phyloP scores from a whole-genome alignment of 2,329 filamentous ascomycete genomes.

The Seiridium unicorne region DNA sequence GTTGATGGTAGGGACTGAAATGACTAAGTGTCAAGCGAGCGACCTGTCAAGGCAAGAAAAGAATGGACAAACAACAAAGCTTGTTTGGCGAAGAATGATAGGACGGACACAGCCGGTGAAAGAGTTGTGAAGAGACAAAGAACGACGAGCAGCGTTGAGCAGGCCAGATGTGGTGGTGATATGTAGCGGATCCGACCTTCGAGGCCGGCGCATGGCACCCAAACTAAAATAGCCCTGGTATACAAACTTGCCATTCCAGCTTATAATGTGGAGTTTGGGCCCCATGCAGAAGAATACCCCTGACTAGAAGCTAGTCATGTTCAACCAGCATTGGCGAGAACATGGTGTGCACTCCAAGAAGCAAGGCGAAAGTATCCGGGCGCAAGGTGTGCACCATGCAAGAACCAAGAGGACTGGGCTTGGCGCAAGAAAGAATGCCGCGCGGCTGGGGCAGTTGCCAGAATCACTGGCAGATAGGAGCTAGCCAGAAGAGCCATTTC shows the following conservation, averaged over 20 bases:
- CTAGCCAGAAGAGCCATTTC: no score
- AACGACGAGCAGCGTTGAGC: neutral
- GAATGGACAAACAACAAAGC: constrained; percentile 1
- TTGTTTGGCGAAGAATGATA: neutral
- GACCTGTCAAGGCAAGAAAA: neutral
- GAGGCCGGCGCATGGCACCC: neutral
- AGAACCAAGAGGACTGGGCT: no score
- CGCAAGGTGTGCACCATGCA: neutral
- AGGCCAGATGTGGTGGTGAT: neutral
- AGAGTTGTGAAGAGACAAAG: neutral
- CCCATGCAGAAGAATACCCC: neutral
- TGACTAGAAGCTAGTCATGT: neutral
- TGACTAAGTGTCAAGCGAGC: neutral
- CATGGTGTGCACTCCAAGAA: neutral
- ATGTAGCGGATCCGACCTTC: neutral
- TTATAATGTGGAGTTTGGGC: neutral
- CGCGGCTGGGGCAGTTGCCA: no score
- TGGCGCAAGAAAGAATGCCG: no score
- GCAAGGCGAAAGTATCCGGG: neutral
- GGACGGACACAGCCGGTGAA: constrained; percentile 5
- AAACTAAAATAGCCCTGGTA: neutral
- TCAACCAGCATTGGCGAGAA: neutral
- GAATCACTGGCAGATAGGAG: no score
- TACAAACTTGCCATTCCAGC: neutral
- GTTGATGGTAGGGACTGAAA: neutral